Conservation (phyloP, 2,329 filamentous ascomycete genomes). For the Microsporum canis region DNA sequence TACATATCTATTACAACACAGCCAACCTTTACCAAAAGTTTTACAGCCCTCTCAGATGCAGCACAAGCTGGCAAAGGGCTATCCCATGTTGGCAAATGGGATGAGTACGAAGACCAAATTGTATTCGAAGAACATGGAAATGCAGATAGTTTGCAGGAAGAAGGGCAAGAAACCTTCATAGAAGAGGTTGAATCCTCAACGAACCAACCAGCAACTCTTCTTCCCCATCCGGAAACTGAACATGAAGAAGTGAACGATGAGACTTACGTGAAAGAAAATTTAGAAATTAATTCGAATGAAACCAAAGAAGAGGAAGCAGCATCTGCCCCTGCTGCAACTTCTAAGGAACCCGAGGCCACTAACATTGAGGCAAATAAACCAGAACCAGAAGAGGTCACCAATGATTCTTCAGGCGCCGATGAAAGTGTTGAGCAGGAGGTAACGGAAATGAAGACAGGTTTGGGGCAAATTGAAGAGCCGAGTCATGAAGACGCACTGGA, state of each 20-base stretch:
- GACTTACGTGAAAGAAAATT: not conserved
- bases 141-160: conserved; percentile 6
- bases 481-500: conserved; percentile 19
- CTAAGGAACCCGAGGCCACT: not conserved
- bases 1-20: conserved; percentile 47
- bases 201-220: conserved; percentile 5
- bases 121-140: not conserved
- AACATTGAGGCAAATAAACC: not conserved
- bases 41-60: conserved; percentile 42
- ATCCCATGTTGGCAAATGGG: conserved; percentile 27
- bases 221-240: conserved; percentile 18
- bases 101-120: conserved; percentile 14
- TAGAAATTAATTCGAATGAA: not conserved
- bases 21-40: conserved; percentile 42
- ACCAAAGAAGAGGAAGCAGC: not conserved
- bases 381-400: not conserved
- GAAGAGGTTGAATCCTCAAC: not conserved
- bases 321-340: not conserved
- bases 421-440: conserved; percentile 11
- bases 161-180: not conserved
- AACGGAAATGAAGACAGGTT: not conserved
- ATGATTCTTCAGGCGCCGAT: not conserved
- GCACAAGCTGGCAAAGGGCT: conserved; percentile 48
- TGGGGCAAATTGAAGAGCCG: not conserved
- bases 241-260: conserved; percentile 18